Base-by-base conservation (phyloP, 2,329 filamentous ascomycete genomes). In the Hypoxylon rubiginosum region DNA sequence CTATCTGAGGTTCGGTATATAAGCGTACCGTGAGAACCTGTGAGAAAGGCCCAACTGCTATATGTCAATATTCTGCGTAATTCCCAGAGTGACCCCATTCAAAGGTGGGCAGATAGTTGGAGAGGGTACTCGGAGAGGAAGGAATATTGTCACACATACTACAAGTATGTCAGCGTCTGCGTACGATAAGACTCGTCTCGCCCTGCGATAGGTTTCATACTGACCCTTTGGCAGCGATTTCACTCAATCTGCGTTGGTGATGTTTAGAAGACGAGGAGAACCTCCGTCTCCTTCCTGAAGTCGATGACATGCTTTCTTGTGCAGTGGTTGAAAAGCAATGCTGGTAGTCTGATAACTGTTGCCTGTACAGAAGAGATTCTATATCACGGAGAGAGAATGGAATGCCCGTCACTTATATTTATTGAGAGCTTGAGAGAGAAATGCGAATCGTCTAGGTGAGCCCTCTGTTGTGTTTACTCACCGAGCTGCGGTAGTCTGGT, bases 11-110 rank as follows among this genome's bases (percentile, higher is more conserved):
- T 55, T 45, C 4, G 21, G 21, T 24, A 36, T 17, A 24, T 17
- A 19, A 36, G 66, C 79, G 58, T 77, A 85, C 84, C 43, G 82
- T 84, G 46, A 86, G 76, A 62, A 83, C 71, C 41, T 82, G 81
- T 43, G 82, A 82, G 70, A 83, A 82, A 21, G 65, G 64, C 30
- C 69, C 69, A 41, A 68, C 67, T 69, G 43, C 36, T 49, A 26
- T 43, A 51, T 32, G 54, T 69, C 36, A 67, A 55, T 36, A 52
- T 50, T 48, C 11, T 17, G 9, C 15, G 34, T 10, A 34, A 36
- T 36, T 10, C 11, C 17, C 13, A 10, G 21, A 30, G 5, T 13
- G 10, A 4, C 21, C 46, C 30, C 45, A 4, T 48, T 24, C 21
- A 24, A 24, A 15, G 15, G 21, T n/a, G 19, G 13, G 10, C 1